phyloP scores from a whole-genome alignment of 2,329 filamentous ascomycete species.

The Cladosporium sp. region DNA sequence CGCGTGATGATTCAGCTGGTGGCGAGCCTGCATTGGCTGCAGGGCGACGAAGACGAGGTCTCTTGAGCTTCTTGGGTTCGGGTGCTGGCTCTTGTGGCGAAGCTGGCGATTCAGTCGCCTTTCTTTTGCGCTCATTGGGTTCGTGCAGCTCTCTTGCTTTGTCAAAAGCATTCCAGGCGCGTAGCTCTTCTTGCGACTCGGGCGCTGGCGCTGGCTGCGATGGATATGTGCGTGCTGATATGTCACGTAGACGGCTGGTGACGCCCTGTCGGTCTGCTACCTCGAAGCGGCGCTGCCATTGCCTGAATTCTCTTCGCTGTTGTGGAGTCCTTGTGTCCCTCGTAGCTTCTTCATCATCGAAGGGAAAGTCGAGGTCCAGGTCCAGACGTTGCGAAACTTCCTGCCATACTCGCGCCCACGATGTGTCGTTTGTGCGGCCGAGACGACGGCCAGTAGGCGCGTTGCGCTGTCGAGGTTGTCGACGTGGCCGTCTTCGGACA shows the following conservation, averaged over 20 bases:
- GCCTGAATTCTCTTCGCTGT: conserved; percentile 56
- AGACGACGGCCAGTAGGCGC: not conserved
- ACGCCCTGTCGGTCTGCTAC: conserved; percentile 78
- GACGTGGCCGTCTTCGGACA: conserved; percentile 22
- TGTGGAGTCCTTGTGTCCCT: conserved; percentile 50
- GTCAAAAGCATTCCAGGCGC: conserved; percentile 88
- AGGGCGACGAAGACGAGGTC: conserved; percentile 58
- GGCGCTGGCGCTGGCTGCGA: conserved; percentile 49
- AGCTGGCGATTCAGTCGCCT: conserved; percentile 68
- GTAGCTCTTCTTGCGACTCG: conserved; percentile 74
- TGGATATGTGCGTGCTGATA: conserved; percentile 56
- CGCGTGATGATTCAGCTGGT: conserved; percentile 29
- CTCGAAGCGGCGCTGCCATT: conserved; percentile 79
- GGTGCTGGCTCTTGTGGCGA: conserved; percentile 65
- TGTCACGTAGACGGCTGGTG: conserved; percentile 48
- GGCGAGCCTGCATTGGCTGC: conserved; percentile 43
- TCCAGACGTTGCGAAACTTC: conserved; percentile 77
- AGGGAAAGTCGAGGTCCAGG: conserved; percentile 80
- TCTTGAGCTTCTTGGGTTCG: conserved; percentile 71
- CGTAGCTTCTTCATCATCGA: conserved; percentile 61
- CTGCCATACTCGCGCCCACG: conserved; percentile 81
- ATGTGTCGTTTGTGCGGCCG: conserved; percentile 39
- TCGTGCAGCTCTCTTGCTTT: conserved; percentile 69
- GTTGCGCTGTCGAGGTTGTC: conserved; percentile 15
- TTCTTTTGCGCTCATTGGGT: conserved; percentile 61